These are phyloP conservation scores for Fusarium verrucosum DNA, from an alignment of 2,329 filamentous ascomycete genomes.

Conservation along the genomic window DNA sequence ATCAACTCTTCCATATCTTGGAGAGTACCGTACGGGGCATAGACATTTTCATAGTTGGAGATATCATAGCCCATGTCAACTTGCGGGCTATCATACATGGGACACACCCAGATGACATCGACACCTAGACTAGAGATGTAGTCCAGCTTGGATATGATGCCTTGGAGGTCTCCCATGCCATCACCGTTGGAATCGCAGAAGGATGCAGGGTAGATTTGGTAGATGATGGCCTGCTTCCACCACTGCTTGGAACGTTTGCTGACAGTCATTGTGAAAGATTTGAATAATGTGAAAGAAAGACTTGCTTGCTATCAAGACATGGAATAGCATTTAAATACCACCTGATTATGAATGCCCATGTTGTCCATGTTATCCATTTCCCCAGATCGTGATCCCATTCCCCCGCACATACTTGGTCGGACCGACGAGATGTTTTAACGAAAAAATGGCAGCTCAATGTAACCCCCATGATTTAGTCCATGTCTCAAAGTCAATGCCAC, in stretches of 20 bases:
- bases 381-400: neutral
- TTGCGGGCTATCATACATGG: slow-evolving; percentile 43
- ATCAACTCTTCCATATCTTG: slow-evolving; percentile 41
- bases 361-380: neutral
- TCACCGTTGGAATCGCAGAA: slow-evolving; percentile 66
- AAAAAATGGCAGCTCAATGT: too few relatives aligned
- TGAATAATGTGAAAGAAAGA: fast-evolving
- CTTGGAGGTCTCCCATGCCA: slow-evolving; percentile 62
- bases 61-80: slow-evolving; percentile 43
- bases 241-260: slow-evolving; percentile 47
- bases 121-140: slow-evolving; percentile 48
- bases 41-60: slow-evolving; percentile 41
- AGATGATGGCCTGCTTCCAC: slow-evolving; percentile 65
- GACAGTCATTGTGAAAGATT: slow-evolving; percentile 31
- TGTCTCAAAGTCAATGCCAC: neutral
- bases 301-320: neutral
- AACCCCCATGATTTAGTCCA: neutral
- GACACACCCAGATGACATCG: slow-evolving; percentile 41
- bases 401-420: slow-evolving; percentile 19
- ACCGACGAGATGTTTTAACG: slow-evolving; percentile 2
- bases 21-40: slow-evolving; percentile 39
- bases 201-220: slow-evolving; percentile 66
- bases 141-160: slow-evolving; percentile 63
- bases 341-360: neutral
- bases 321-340: neutral